Evolutionary conservation across 345 rosid species (phyloP), one percentile per base, ranked within the genome.

Genomic region (Populus simonii): DNA sequence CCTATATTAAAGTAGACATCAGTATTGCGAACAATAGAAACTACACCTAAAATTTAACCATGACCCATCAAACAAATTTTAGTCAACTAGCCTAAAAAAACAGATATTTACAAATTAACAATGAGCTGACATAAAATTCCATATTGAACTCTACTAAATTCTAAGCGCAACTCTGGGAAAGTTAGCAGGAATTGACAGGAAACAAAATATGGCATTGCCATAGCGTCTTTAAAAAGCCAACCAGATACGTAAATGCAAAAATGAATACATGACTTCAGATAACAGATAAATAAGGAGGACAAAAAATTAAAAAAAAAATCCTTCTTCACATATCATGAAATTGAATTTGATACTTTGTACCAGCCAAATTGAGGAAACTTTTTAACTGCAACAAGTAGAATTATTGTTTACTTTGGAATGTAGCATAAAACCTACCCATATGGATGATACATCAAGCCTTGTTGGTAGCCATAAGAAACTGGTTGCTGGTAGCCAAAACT

Each of bases 401-500:
- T n/a, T 43, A 25, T 74, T 62, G 31, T 53, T 53, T 63, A 41
- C 39, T 49, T 16, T 23, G 67, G 36, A 29, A 61, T 39, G n/a
- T 72, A 76, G 70, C 61, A 79, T 66, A 20, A 59, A 81, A 86
- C 97, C 90, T 80, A 95, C 99, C 99, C 97, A 79, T 91, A 92
- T 49, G 90, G 79, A 86, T 96, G 94, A 74, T 91, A 91, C 82
- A 87, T 73, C 81, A 90, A 35, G 80, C 92, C 96, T 77, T 90
- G 97, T 49, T 90, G 97, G 83, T 92, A 92, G 89, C 72, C 75
- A 83, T 85, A 88, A 78, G 97, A 77, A 85, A 88, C 82, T 47
- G 89, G 89, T 33, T 89, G 97, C 84, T 92, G 99, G 81, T 93
- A 92, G 31, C 94, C 93, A 82, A 83, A 82, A 82, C 80, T 86